phyloP scores from a whole-genome alignment of 352 stramenopile species.

The Pythium grandisporangium region DNA sequence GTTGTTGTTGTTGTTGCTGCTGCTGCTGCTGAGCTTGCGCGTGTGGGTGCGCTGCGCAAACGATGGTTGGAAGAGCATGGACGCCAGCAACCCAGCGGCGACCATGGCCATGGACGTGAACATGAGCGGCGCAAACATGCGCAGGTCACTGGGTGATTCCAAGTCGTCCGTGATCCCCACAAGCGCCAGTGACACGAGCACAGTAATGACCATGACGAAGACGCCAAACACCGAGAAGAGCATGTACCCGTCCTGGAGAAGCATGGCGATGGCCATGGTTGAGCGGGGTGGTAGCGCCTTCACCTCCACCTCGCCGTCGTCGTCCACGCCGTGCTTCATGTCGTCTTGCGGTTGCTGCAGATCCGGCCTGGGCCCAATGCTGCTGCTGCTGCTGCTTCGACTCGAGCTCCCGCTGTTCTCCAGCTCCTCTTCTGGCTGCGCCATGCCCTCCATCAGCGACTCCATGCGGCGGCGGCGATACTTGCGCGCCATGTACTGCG shows the following conservation, averaged over 20 bases:
- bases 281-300: constrained; percentile 12
- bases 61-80: constrained; percentile 7
- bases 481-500: constrained; percentile 14
- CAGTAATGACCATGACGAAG: constrained; percentile 41
- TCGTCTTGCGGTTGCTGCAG: background rate
- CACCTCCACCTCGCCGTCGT: background rate
- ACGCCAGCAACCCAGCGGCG: constrained; percentile 20
- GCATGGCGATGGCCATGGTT: constrained; percentile 24
- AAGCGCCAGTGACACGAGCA: constrained; percentile 38
- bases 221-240: constrained; percentile 38
- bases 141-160: constrained; percentile 37
- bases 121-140: constrained; percentile 61
- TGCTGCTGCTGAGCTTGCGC: too few relatives aligned
- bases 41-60: too few relatives aligned
- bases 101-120: constrained; percentile 49
- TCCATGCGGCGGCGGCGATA: constrained; percentile 6
- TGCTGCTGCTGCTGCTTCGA: too few relatives aligned
- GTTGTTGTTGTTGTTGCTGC: constrained; percentile 8
- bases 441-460: background rate
- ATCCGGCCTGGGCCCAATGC: background rate
- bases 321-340: background rate
- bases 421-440: background rate
- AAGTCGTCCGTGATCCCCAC: constrained; percentile 32
- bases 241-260: constrained; percentile 41
- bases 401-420: too few relatives aligned